Conservation (phyloP, 176 grass and related monocot species). For the Bonia amplexicaulis region DNA sequence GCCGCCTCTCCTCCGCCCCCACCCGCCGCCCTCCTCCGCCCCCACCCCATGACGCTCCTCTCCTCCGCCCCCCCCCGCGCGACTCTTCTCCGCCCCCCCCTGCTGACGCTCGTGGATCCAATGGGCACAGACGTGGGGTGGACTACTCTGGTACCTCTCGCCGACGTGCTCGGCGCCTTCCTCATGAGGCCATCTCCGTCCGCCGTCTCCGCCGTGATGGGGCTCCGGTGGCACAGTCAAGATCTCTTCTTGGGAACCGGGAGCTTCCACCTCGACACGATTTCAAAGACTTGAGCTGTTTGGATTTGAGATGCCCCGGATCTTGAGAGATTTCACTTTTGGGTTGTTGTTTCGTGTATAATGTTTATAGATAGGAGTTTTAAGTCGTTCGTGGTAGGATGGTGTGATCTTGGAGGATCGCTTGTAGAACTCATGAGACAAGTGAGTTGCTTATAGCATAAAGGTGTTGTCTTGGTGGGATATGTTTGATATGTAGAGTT, state of each 20-base stretch:
- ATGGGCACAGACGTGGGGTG: too few relatives aligned
- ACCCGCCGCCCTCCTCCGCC: too few relatives aligned
- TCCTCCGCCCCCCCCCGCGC: too few relatives aligned
- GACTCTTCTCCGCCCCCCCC: too few relatives aligned
- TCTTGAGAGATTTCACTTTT: slow-evolving; percentile 16
- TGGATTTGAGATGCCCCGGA: neutral
- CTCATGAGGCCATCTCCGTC: slow-evolving; percentile 74
- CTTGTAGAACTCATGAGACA: neutral
- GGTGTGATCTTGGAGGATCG: neutral
- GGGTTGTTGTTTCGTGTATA: neutral
- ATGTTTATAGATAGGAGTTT: neutral
- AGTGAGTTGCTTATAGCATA: neutral
- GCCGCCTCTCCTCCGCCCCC: too few relatives aligned
- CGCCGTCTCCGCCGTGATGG: slow-evolving; percentile 76
- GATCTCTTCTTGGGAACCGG: neutral
- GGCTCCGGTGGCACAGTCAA: slow-evolving; percentile 79
- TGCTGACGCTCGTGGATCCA: too few relatives aligned
- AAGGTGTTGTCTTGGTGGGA: neutral
- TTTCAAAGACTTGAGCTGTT: neutral
- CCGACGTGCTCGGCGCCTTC: slow-evolving; percentile 64
- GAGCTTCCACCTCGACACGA: neutral
- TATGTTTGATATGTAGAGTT: neutral
- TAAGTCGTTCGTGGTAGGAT: neutral
- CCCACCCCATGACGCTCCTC: too few relatives aligned
- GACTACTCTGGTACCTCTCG: too few relatives aligned